Base-by-base conservation (phyloP, 805 yeast genomes). In the Saturnispora galanensis region DNA sequence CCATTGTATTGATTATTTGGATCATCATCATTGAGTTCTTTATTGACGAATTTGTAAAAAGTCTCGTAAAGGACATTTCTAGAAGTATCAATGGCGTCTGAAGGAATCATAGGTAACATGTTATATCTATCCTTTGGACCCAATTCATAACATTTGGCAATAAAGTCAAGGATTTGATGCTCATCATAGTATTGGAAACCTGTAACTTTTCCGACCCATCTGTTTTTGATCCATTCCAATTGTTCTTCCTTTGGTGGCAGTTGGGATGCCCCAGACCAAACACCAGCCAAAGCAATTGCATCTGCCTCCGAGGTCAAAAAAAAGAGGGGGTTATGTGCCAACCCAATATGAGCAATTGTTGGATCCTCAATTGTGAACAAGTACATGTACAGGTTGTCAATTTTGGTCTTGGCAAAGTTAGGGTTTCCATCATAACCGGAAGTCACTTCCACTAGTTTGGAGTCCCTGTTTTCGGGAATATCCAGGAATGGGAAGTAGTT, bases 241-340 rank as follows among this genome's bases (percentile, higher is more conserved):
- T 52, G 56, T 10, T 45, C 44, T 11, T 49, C 47, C 7, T 54
- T 52, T 0, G 69, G 39, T 3, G 80, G 79, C 28, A 74, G 54
- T 10, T 50, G 11, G 16, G 55, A 58, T 28, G 57, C 56, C n/a
- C 66, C 66, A 1, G 75, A 62, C 80, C 79, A 76, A 10, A 73
- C 71, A 6, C 80, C 80, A 10, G 77, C 75, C 35, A 75, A 59
- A 0, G 77, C 75, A 11, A 76, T 71, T 1, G 77, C 71, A 43
- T 65, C 59, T 0, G 73, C 62, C 50, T 76, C 81, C 44, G 75
- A 69, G 5, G 70, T 64, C 41, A 70, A 67, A 62, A 73, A 74
- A 45, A 68, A 67, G 31, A 71, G 54, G 7, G 73, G 69, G 8
- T 73, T 67, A 4, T 68, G 51, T 5, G 70, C 58, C 2, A 65